These are phyloP conservation scores for Gremmenia infestans DNA, from an alignment of 2,329 filamentous ascomycete genomes.

Conservation along the genomic window DNA sequence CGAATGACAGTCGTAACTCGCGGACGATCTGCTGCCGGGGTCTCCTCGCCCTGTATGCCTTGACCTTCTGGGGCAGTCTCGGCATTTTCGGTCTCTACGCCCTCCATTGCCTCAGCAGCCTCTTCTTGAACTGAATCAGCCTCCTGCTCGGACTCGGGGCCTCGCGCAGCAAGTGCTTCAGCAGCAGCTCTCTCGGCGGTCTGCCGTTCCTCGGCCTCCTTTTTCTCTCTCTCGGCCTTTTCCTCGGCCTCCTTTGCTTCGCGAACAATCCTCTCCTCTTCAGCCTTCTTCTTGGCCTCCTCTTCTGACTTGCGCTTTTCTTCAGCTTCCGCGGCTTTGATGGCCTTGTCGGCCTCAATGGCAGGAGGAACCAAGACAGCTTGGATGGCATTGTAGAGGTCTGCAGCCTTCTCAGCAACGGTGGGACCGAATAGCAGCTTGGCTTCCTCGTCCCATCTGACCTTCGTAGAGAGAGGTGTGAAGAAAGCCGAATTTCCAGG, in stretches of 20 bases:
- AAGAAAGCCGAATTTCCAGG: constrained; percentile 45
- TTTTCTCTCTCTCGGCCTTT: constrained; percentile 59
- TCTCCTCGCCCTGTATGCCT: constrained; percentile 30
- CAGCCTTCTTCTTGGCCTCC: constrained; percentile 56
- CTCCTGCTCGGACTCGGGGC: constrained; percentile 41
- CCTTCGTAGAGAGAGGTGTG: constrained; percentile 61
- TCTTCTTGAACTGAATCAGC: constrained; percentile 7
- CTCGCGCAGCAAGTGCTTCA: constrained; percentile 45
- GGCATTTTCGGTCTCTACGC: constrained; percentile 54
- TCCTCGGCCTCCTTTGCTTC: constrained; percentile 71
- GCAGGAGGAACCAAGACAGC: constrained; percentile 76
- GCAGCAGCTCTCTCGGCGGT: constrained; percentile 53
- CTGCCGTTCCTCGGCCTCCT: constrained; percentile 65
- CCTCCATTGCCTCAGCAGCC: constrained; percentile 58
- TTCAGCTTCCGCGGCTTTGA: constrained; percentile 56
- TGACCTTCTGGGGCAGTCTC: constrained; percentile 31
- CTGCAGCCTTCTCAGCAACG: constrained; percentile 63
- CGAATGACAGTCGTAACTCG: constrained; percentile 80
- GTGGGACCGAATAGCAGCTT: constrained; percentile 73
- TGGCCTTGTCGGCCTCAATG: constrained; percentile 72
- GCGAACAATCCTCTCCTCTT: constrained; percentile 57
- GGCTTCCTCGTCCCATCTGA: constrained; percentile 86
- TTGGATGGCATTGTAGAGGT: constrained; percentile 64
- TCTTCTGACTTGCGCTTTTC: constrained; percentile 51
- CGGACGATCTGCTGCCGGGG: constrained; percentile 44